Base-by-base conservation (phyloP, 1,139 yeast species). In the Candida dubliniensis region DNA sequence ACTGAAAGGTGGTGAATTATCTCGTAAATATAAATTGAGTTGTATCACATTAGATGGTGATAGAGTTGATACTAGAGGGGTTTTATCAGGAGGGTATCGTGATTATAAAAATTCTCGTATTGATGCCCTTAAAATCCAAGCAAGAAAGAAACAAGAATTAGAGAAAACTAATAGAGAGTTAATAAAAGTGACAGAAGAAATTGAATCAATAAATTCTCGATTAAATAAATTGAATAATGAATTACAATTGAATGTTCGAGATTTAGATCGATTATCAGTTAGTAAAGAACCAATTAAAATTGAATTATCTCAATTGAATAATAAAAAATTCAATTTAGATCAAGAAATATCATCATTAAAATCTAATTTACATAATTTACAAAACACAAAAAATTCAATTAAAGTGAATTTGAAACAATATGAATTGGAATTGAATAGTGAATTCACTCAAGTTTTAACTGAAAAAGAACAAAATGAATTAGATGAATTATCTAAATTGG, bases 41-140 rank as follows among this genome's bases (percentile, higher is more conserved):
- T 89, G 96, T 1, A 86, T 93, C 27, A 93, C 99, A 0, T 69
- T 93, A 30, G 95, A 88, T 63, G 99, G 99, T 52, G 98, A 93
- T 60, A 74, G 88, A 52, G 89, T 89, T 37, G 96, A 89, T 54
- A 80, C 79, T 41, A 81, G 74, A 51, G 99, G 99, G 62, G 87
- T 85, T 2, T 66, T 93, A 43, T 83, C 90, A 13, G 99, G 99
- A 65, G 99, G 99, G 42, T 90, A 78, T 58, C 77, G 87, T 54
- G 95, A 89, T 57, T 77, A 75, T 50, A 77, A 80, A 52, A 70
- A 69, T 38, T 84, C 91, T 0, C 74, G 95, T 51, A 65, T 91
- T 39, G 96, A 88, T 54, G 82, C 87, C 2, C 71, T 88, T 54
- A 79, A 79, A 45, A 60, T 67, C 18, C 76, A 84, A 50, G 69